These are phyloP conservation scores for Cupressus sempervirens DNA, from an alignment of 75 land plant species.

Conservation along the genomic window DNA sequence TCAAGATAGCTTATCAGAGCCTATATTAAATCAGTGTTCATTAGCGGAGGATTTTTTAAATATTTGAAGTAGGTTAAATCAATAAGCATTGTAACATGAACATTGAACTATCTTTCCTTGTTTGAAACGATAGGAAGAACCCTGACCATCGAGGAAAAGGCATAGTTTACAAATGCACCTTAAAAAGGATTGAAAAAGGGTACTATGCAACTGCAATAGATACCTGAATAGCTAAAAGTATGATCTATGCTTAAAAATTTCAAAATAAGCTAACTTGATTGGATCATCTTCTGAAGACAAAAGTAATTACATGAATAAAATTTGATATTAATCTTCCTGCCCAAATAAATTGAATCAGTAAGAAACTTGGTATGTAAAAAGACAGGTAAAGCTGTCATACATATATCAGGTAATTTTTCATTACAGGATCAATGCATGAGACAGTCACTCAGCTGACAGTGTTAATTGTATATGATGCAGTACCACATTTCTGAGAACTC, in stretches of 20 bases:
- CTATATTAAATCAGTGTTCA: neutral
- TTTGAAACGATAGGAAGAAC: neutral
- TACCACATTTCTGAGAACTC: slow-evolving; percentile 6
- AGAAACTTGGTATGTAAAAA: neutral
- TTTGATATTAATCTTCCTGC: slow-evolving; percentile 1
- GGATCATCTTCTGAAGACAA: neutral
- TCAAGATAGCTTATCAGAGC: neutral
- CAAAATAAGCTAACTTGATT: neutral
- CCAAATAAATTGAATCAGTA: neutral
- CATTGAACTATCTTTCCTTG: neutral
- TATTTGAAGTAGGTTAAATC: neutral
- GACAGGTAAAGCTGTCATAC: neutral
- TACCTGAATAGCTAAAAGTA: neutral
- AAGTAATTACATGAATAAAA: neutral
- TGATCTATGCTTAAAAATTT: neutral
- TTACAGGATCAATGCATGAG: slow-evolving; percentile 1
- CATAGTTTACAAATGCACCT: neutral
- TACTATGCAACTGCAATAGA: neutral
- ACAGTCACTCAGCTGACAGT: neutral
- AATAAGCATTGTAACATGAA: neutral
- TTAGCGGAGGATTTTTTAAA: neutral
- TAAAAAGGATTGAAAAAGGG: neutral
- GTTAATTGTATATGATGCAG: neutral
- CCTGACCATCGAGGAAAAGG: neutral
- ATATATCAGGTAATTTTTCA: neutral